Evolutionary conservation across 2,329 filamentous ascomycete species (phyloP).

Genomic region (Cladosporium cucumerinum): DNA sequence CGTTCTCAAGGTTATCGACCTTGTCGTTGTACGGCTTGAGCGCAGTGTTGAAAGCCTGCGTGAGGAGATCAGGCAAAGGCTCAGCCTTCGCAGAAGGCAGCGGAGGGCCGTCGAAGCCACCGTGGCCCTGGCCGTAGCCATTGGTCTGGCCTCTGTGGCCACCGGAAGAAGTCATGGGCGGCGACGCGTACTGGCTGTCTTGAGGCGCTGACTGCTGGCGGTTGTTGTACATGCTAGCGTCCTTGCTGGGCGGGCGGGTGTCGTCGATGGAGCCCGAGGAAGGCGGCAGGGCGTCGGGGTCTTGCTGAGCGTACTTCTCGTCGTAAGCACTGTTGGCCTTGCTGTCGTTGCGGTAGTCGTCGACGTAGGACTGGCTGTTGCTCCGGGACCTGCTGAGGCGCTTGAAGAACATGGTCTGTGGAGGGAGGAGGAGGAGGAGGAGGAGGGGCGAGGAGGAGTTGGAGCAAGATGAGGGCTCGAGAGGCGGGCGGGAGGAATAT

Average conservation of each 20-base stretch:
- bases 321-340: slow-evolving; percentile 46
- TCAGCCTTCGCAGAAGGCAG: slow-evolving; percentile 31
- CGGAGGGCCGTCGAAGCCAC: slow-evolving; percentile 24
- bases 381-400: slow-evolving; percentile 44
- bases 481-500: slow-evolving; percentile 4
- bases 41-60: slow-evolving; percentile 53
- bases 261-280: slow-evolving; percentile 37
- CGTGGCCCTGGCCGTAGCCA: slow-evolving; percentile 18
- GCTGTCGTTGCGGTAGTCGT: slow-evolving; percentile 41
- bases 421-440: slow-evolving; percentile 21
- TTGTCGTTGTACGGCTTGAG: slow-evolving; percentile 52
- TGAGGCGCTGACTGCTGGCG: slow-evolving; percentile 39
- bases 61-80: slow-evolving; percentile 50
- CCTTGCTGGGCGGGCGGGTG: slow-evolving; percentile 26
- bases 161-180: slow-evolving; percentile 21
- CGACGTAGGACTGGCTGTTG: slow-evolving; percentile 50
- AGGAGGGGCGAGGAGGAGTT: neutral
- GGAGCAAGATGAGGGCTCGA: neutral
- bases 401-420: slow-evolving; percentile 47
- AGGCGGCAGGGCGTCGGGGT: slow-evolving; percentile 37
- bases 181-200: slow-evolving; percentile 31
- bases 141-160: slow-evolving; percentile 20
- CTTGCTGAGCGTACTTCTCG: slow-evolving; percentile 38
- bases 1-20: slow-evolving; percentile 50
- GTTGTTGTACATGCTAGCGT: slow-evolving; percentile 38